Percentiles rank a stretch among this genome's conserved stretches.
Evolutionary conservation across 495 filamentous ascomycete genomes (phyloP).

Genomic region (Apiosordaria backusii): DNA sequence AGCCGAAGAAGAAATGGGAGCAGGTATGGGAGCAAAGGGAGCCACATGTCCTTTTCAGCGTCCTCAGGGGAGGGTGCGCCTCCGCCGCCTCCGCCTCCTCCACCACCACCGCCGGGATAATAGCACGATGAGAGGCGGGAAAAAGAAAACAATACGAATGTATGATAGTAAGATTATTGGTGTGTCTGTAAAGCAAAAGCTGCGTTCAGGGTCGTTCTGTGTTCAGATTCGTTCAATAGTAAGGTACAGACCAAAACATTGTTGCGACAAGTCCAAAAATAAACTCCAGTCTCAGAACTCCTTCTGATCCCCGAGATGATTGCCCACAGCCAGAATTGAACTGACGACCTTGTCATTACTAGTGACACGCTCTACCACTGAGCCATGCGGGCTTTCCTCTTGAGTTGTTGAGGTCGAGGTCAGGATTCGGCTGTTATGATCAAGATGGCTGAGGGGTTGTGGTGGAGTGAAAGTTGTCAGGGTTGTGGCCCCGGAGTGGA

Average conservation of each 20-base stretch:
- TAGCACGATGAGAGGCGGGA: background rate
- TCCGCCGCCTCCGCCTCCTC: slow-evolving; percentile 1
- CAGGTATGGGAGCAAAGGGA: background rate
- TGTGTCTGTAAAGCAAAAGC: background rate
- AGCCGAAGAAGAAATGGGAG: background rate
- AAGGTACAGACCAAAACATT: too few species aligned
- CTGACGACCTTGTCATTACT: slow-evolving; percentile 18
- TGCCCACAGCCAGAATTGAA: slow-evolving; percentile 13
- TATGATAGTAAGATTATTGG: background rate
- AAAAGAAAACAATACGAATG: background rate
- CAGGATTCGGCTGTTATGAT: slow-evolving; percentile 4
- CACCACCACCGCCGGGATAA: background rate
- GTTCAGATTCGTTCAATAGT: too few species aligned
- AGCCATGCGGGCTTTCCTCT: slow-evolving; percentile 18
- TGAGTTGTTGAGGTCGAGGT: slow-evolving; percentile 4
- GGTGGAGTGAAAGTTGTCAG: slow-evolving; percentile 5
- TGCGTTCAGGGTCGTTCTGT: background rate
- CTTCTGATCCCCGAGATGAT: background rate
- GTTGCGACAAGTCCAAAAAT: too few species aligned
- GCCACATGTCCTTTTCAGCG: background rate
- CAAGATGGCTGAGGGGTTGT: background rate
- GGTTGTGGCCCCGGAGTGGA: slow-evolving; percentile 1
- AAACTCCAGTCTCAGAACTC: too few species aligned
- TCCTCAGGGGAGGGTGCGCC: background rate
- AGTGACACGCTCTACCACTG: slow-evolving; percentile 13